Conservation (phyloP, 2,329 filamentous ascomycete genomes). For the Colletotrichum australisinense region DNA sequence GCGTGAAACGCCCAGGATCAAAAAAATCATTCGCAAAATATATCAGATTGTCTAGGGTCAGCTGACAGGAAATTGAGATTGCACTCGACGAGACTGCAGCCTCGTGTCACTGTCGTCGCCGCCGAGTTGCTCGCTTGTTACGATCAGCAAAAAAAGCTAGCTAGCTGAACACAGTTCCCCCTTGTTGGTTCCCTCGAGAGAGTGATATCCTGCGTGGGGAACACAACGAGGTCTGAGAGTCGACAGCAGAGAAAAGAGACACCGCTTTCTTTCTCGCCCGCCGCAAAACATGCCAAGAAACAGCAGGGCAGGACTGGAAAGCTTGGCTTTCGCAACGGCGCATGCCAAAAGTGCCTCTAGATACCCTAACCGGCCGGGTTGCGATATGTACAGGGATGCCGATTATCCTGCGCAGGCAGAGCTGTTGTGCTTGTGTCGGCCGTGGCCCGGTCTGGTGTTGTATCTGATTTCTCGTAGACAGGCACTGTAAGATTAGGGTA, state of each 20-base stretch:
- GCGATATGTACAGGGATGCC: conserved; percentile 7
- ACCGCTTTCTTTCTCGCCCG: background rate
- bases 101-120: background rate
- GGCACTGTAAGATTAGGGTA: conserved; percentile 13
- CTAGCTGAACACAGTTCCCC: background rate
- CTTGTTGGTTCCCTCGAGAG: conserved; percentile 28
- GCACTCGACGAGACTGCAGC: background rate
- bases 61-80: conserved; percentile 22
- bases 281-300: background rate
- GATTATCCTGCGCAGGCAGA: background rate
- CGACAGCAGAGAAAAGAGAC: conserved; percentile 19
- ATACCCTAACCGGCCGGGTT: background rate
- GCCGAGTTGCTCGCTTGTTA: background rate
- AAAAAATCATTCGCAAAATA: background rate
- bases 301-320: conserved; percentile 39
- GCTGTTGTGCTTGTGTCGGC: background rate
- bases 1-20: conserved; percentile 11
- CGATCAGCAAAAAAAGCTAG: conserved; percentile 1
- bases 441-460: background rate
- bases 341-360: conserved; percentile 24
- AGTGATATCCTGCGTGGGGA: conserved; percentile 24
- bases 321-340: conserved; percentile 38
- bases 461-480: background rate
- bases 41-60: conserved; percentile 9
- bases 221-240: background rate